These are phyloP conservation scores for Powellomyces hirtus DNA, from an alignment of 192 early-diverging fungal genomes.

Conservation along the genomic window DNA sequence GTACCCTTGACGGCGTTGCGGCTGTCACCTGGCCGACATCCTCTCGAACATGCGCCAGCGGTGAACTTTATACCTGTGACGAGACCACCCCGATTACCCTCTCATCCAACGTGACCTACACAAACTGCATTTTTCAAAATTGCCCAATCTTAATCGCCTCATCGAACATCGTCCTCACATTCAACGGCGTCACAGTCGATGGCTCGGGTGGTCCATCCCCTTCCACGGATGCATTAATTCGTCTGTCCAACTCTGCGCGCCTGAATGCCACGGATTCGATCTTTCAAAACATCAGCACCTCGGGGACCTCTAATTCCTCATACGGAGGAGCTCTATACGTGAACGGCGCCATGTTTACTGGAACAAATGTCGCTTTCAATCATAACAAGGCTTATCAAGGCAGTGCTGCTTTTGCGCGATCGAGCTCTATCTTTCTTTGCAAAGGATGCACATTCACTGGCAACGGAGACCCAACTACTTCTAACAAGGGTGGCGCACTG, in stretches of 20 bases:
- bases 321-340: neutral
- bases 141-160: neutral
- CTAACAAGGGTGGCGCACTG: neutral
- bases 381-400: neutral
- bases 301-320: no score
- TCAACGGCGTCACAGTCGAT: neutral
- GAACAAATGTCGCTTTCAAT: neutral
- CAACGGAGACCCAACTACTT: neutral
- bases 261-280: neutral
- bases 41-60: neutral
- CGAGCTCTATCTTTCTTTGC: neutral
- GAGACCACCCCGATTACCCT: neutral
- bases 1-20: no score
- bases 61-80: neutral
- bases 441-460: neutral
- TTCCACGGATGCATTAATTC: neutral
- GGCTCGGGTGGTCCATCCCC: neutral
- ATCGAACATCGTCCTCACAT: neutral
- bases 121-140: neutral
- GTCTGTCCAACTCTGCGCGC: neutral
- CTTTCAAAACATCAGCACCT: neutral
- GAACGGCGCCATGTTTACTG: neutral
- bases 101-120: neutral
- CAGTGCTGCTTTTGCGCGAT: neutral
- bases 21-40: neutral